Evolutionary conservation across 148 eudicot genomes (phyloP), one percentile per base, ranked within the genome.

Genomic region (Cornus suecica): DNA sequence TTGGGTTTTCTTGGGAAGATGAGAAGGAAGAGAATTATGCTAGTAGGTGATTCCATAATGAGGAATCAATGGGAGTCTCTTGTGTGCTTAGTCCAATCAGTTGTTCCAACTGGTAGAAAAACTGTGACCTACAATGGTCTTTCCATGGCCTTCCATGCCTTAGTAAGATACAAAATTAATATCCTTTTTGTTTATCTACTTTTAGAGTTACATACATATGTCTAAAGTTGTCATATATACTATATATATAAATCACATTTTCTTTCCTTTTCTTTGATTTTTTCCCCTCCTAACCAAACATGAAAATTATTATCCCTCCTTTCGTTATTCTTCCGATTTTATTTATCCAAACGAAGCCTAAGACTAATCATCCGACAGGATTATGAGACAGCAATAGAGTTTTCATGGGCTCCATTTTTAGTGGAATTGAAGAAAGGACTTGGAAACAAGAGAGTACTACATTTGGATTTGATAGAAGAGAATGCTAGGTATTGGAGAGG

Each of bases 21-120:
- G 90, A 91, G 98, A 78, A 88, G 82, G 82, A 94, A 90, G 69
- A 91, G 92, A 74, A 87, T 94, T 45, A 86, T 94, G 91, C 65
- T 94, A 30, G 97, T 94, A 3, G 98, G 97, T 37, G 98, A 94
- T 81, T 94, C 98, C 32, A 90, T 94, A 80, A 90, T 84, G 89
- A 88, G 98, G 83, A 94, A 94, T 60, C 98, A 94, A 56, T 94
- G 98, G 98, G 98, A 94, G 77, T 91, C 97, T 29, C 91, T 94
- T 22, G 97, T 91, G 1, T 94, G 98, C 80, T 83, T 94, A 37
- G 87, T 90, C 32, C 90, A 94, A 80, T 90, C 90, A 24, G 98
- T 91, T 56, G 71, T 91, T 77, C 97, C 98, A 0, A 81, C 84
- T 10, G 76, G 82, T 58, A 80, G 91, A 60, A 93, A 91, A 70